Evolutionary conservation across 2,329 filamentous ascomycete genomes (phyloP).

Genomic region (Dactylellina cionopaga): DNA sequence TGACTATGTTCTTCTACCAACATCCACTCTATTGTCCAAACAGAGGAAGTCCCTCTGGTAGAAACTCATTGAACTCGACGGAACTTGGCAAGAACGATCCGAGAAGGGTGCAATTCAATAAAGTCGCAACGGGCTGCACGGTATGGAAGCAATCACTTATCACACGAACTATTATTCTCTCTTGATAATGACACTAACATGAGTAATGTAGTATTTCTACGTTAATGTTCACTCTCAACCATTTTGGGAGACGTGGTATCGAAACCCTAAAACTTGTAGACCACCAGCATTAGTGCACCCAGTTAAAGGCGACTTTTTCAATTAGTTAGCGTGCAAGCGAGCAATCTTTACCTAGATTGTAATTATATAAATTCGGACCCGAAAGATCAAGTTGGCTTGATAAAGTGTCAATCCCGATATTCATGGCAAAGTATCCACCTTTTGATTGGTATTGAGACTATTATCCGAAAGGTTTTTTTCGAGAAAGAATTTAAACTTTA

Average conservation of each 20-base stretch:
- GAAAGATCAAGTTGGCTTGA: no score
- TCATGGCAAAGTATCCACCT: no score
- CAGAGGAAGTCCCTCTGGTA: neutral
- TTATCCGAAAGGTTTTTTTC: no score
- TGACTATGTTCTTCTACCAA: slow-evolving; percentile 24
- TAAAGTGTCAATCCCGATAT: no score
- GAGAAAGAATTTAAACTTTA: no score
- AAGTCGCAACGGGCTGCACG: slow-evolving; percentile 12
- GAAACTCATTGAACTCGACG: neutral
- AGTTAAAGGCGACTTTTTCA: slow-evolving; percentile 17
- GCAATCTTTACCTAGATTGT: no score
- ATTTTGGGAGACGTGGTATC: slow-evolving; percentile 21
- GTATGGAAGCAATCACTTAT: neutral
- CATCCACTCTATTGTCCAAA: slow-evolving; percentile 16
- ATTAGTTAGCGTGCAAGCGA: no score
- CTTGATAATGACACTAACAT: neutral
- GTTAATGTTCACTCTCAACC: slow-evolving; percentile 21
- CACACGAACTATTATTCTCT: neutral
- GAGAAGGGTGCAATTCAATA: neutral
- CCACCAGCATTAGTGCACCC: slow-evolving; percentile 17
- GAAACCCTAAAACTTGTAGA: neutral
- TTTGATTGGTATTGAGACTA: no score
- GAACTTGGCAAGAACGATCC: slow-evolving; percentile 25
- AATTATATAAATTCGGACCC: no score
- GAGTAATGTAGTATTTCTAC: slow-evolving; percentile 29